phyloP scores from a whole-genome alignment of 257 asterid species.

The Solanum megistacrolobum region DNA sequence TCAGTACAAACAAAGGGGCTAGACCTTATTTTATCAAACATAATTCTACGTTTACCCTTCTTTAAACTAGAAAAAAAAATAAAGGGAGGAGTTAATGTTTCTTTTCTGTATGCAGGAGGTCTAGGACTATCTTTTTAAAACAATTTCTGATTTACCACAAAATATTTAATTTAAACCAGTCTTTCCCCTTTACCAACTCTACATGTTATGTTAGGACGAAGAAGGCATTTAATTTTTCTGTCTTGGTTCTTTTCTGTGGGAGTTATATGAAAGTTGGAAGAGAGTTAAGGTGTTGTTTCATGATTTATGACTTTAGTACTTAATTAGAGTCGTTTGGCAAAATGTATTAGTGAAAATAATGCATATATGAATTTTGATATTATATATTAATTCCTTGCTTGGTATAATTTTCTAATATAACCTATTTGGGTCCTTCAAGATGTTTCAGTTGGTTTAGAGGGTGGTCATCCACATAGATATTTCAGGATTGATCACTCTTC shows the following conservation, averaged over 20 bases:
- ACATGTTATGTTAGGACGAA: neutral
- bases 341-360: neutral
- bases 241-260: neutral
- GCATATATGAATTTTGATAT: neutral
- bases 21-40: no score
- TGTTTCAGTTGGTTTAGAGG: neutral
- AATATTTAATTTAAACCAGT: neutral
- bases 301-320: neutral
- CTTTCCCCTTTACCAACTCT: neutral
- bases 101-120: no score
- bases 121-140: neutral
- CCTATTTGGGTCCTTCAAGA: neutral
- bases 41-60: neutral
- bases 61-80: neutral
- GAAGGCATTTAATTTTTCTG: neutral
- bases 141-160: neutral
- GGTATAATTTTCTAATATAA: no score
- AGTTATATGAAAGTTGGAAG: neutral
- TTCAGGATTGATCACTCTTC: no score
- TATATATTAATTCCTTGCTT: neutral
- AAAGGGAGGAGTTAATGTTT: neutral
- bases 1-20: no score
- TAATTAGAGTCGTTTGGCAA: neutral
- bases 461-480: no score
- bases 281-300: neutral